Percentiles rank a stretch among this genome's conserved stretches.
Evolutionary conservation across 345 rosid genomes (phyloP).

Genomic region (Aquilaria sinensis): DNA sequence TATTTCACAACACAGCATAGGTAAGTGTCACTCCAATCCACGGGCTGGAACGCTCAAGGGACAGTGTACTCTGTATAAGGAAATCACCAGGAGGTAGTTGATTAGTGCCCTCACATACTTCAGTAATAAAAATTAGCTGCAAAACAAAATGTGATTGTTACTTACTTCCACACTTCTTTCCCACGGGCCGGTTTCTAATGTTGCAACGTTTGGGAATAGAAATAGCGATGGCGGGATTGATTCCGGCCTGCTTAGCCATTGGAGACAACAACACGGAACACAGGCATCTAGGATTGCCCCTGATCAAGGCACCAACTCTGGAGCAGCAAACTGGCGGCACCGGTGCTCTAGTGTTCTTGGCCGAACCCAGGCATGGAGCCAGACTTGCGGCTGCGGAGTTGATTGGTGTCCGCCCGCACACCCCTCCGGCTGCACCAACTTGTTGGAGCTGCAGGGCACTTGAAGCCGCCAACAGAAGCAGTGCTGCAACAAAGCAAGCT

Average conservation of each 20-base stretch:
- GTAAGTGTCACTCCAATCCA: no score
- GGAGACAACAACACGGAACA: slow-evolving; percentile 78
- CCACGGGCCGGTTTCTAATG: slow-evolving; percentile 57
- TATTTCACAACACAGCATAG: no score
- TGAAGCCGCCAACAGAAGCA: no score
- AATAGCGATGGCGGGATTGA: slow-evolving; percentile 70
- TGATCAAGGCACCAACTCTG: slow-evolving; percentile 56
- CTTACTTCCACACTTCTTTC: slow-evolving; percentile 88
- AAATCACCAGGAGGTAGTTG: no score
- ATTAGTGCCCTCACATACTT: no score
- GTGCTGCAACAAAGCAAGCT: slow-evolving; percentile 4
- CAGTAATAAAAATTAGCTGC: no score
- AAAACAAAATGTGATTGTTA: not conserved
- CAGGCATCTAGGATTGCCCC: slow-evolving; percentile 65
- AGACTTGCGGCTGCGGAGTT: slow-evolving; percentile 60
- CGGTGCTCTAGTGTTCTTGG: slow-evolving; percentile 36
- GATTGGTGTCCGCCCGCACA: slow-evolving; percentile 69
- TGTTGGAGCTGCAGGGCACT: not conserved
- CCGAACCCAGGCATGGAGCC: slow-evolving; percentile 68
- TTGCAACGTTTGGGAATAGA: slow-evolving; percentile 78
- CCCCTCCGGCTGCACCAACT: slow-evolving; percentile 40
- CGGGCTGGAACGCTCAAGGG: no score
- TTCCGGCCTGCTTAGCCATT: slow-evolving; percentile 68
- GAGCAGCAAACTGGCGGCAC: slow-evolving; percentile 70
- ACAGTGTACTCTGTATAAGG: no score